Evolutionary conservation across 2,329 filamentous ascomycete species (phyloP), one percentile per base, ranked within the genome.

Genomic region (Emergomyces africanus): DNA sequence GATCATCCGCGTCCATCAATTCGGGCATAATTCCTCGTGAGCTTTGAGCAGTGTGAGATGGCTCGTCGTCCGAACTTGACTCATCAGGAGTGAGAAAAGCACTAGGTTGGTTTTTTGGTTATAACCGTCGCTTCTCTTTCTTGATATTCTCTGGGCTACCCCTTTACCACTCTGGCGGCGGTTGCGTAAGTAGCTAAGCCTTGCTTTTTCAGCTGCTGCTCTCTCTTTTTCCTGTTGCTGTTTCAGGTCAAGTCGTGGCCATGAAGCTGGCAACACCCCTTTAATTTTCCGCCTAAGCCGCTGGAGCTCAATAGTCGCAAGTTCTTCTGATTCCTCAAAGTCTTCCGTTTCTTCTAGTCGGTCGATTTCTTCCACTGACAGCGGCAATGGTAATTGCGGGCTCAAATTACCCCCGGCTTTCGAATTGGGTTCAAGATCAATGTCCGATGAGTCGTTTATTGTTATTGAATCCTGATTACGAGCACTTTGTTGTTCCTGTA

Each of bases 231-330:
- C 33, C 65, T 61, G 65, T n/a, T 69, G 69, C 41, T 68, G 68
- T 60, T 71, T 70, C 54, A 69, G 68, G 62, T 77, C 70, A 54
- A 78, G 67, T 57, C 74, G 70, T 28, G 75, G 61, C 73, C 75
- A 79, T 28, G 77, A 79, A 5, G 77, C 77, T 20, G 77, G 77
- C 28, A 79, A 68, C 28, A 79, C 77, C 30, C 77, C 77, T 60
- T 74, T 74, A 14, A 77, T 78, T 56, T 64, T 72, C 33, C 74
- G 73, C 54, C 68, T 67, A 12, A 77, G 50, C 12, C 39, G 39
- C 9, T 30, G 37, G 39, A 42, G 18, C 23, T 55, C 54, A n/a
- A 39, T 8, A n/a, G 37, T 64, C 54, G 68, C 66, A 9, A 64
- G 62, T 33, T 64, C 58, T 58, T 65, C 61, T 25, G 48, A 18